Conservation (phyloP, 768 basidiomycete species). For the Rhodosporidiobolus odoratus region DNA sequence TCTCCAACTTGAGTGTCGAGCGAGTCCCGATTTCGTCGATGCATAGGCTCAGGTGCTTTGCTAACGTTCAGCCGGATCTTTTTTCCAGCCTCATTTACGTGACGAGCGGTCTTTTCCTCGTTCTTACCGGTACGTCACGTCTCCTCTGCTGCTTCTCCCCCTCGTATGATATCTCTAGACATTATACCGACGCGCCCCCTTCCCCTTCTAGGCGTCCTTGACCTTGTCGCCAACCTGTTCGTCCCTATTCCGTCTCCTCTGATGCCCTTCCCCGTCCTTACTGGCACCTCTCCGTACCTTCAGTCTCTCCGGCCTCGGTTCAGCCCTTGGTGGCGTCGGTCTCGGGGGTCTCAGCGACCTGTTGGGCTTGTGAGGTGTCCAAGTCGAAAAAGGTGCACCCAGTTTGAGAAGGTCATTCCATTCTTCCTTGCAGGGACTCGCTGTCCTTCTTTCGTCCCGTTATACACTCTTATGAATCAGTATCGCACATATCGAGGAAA, state of each 20-base stretch:
- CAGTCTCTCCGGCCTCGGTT: slow-evolving; percentile 1
- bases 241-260: not conserved
- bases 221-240: slow-evolving; percentile 3
- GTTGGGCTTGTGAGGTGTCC: not conserved
- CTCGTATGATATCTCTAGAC: not conserved
- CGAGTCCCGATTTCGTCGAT: not conserved
- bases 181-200: not conserved
- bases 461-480: not conserved
- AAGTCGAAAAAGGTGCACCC: not conserved
- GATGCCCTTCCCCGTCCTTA: not conserved
- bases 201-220: not conserved
- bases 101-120: not conserved
- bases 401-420: no score
- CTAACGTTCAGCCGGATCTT: not conserved
- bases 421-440: no score
- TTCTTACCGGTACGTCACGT: not conserved
- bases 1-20: not conserved
- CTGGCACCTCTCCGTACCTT: not conserved
- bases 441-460: no score
- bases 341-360: not conserved
- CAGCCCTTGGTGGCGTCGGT: not conserved
- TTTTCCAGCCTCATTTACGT: not conserved
- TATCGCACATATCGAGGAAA: not conserved
- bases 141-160: not conserved
- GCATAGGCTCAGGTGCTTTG: not conserved